Percentiles rank a stretch among this genome's conserved stretches.
phyloP scores from a whole-genome alignment of 345 rosid genomes.

The Reutealis trisperma region DNA sequence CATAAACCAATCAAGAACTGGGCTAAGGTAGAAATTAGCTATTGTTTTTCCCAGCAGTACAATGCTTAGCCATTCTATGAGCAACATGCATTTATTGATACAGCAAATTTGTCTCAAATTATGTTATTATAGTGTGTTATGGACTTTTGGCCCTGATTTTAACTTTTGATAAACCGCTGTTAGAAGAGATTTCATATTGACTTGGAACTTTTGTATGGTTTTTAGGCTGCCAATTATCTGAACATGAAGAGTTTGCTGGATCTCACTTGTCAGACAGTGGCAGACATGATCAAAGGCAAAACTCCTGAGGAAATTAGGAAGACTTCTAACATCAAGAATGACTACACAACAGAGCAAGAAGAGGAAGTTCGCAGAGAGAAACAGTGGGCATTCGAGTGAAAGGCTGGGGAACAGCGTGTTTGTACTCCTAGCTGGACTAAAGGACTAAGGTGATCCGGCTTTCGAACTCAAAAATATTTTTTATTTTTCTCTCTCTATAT shows the following conservation, averaged over 20 bases:
- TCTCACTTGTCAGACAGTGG: slow-evolving; percentile 29
- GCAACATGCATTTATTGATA: too few relatives aligned
- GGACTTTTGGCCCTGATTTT: not conserved
- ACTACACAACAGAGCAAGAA: slow-evolving; percentile 23
- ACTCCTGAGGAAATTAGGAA: slow-evolving; percentile 21
- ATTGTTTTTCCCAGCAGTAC: too few relatives aligned
- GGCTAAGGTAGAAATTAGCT: too few relatives aligned
- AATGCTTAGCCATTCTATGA: not conserved
- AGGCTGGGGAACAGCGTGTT: not conserved
- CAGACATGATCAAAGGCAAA: slow-evolving; percentile 23
- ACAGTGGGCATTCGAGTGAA: slow-evolving; percentile 30
- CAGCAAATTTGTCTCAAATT: too few relatives aligned
- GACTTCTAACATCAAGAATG: slow-evolving; percentile 28
- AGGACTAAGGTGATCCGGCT: too few relatives aligned
- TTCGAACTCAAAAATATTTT: too few relatives aligned
- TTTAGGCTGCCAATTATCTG: slow-evolving; percentile 27
- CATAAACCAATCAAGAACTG: too few relatives aligned
- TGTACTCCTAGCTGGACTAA: not conserved
- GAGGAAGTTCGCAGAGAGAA: slow-evolving; percentile 32
- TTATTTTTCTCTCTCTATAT: too few relatives aligned
- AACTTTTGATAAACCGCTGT: not conserved
- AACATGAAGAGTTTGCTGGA: slow-evolving; percentile 26
- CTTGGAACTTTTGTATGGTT: not conserved
- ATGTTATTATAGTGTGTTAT: too few relatives aligned
- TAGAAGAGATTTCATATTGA: not conserved